phyloP scores from a whole-genome alignment of 306 rosid species.

The Hippophae gyantsensis region DNA sequence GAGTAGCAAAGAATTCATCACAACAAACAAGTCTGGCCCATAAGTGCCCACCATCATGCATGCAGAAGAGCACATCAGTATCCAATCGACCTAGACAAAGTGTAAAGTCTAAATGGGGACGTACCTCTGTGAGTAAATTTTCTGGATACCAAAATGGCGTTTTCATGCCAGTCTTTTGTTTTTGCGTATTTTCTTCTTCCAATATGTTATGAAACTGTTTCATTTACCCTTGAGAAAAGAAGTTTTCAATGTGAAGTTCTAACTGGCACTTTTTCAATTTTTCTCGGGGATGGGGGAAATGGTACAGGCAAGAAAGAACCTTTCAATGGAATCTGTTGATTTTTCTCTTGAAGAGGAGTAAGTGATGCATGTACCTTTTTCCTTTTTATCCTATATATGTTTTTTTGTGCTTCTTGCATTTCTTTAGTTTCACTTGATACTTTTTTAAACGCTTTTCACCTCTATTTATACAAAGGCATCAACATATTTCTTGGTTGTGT shows the following conservation, averaged over 20 bases:
- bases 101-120: conserved; percentile 52
- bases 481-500: neutral
- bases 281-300: conserved; percentile 9
- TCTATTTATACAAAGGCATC: neutral
- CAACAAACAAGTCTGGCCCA: conserved; percentile 21
- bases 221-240: conserved; percentile 3
- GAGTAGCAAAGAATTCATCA: conserved; percentile 23
- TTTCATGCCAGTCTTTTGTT: conserved; percentile 15
- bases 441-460: neutral
- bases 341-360: conserved; percentile 56
- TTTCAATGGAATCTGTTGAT: conserved; percentile 83
- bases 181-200: conserved; percentile 5
- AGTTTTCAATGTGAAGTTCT: conserved; percentile 1
- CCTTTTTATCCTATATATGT: neutral
- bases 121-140: conserved; percentile 62
- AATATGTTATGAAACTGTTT: conserved; percentile 4
- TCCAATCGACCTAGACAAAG: conserved; percentile 26
- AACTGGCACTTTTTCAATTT: neutral
- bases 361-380: conserved; percentile 29
- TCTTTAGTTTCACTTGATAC: conserved; percentile 7
- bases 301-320: conserved; percentile 83
- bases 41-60: conserved; percentile 27
- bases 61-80: conserved; percentile 44
- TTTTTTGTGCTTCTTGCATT: conserved; percentile 8
- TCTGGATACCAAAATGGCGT: conserved; percentile 4